Evolutionary conservation across 2,329 filamentous ascomycete genomes (phyloP), one percentile per base, ranked within the genome.

Genomic region (Fusarium bactridioides): DNA sequence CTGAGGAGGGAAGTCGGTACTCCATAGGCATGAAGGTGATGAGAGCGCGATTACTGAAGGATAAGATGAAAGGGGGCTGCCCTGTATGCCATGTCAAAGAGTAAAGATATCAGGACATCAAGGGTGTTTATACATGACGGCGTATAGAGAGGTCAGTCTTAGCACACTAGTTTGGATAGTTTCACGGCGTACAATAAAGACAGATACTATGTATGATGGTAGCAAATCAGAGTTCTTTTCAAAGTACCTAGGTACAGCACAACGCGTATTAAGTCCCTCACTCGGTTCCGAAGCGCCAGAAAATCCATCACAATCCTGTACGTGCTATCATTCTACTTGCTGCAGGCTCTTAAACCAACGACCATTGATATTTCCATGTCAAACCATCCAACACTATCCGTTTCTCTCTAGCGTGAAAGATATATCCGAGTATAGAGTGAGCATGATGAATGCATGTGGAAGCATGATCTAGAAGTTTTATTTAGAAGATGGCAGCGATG

Each of bases 21-120:
- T 93, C 92, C 59, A 90, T 98, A 11, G 93, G 94, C 0, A 90
- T 92, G 35, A 98, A 98, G 82, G 94, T 97, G 33, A 96, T 93
- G 72, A 93, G 94, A 79, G 94, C 95, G 43, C 88, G 94, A 71
- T 80, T 97, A 61, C 82, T 97, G 67, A 87, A 91, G 74, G 92
- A 95, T 76, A 89, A 89, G 68, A 86, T 95, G 40, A 83, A 86
- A 50, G 87, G 86, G 13, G 91, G 91, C 0, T 93, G 91, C 81
- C 89, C 90, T 1, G 83, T 91, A 23, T 92, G 90, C 76, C 78
- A 80, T 59, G 70, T 73, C 43, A 72, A 69, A 55, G 69, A 74
- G 61, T 74, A 64, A 64, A 53, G 37, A 67, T 61, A 67, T 57
- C 55, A 68, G 45, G 50, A 56, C 68, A 67, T 48, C 53, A 37